Base-by-base conservation (phyloP, 106 monocot species). In the Acanthochlamys bracteata region DNA sequence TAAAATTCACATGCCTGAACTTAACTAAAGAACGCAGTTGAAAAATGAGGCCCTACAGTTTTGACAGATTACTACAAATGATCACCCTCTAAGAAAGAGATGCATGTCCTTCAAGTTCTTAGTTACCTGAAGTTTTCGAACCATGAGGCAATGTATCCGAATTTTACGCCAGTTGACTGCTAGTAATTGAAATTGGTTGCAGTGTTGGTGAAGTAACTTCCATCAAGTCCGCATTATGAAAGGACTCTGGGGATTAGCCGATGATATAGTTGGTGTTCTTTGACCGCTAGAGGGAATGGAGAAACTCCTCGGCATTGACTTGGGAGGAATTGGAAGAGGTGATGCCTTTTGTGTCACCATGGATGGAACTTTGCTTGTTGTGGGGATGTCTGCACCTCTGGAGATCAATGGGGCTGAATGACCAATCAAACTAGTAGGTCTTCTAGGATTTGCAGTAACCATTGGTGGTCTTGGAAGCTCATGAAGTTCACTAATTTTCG, bases 401-500 rank as follows among this genome's bases (percentile, higher is more conserved):
- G 74, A 69, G 13, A 65, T 24, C 57, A 85, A 72, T 42, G 86
- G 86, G 41, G 69, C 86, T 24, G 86, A 81, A 75, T 81, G 76
- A 40, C 75, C 78, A 66, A 73, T 54, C 42, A 82, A 67, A 75
- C 61, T 72, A 16, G 57, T 53, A 24, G 71, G 77, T 39, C 71
- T 64, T 25, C 57, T 33, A 1, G 59, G 49, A 39, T 53, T 69
- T 22, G 25, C 55, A 16, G 58, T 53, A 68, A 22, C 47, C 27
- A 55, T 49, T 11, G 85, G 86, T 22, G 86, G 86, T 39, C 82
- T 73, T 27, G 86, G 86, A 68, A 86, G 86, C 63, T 82, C 86
- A 60, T 86, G 86, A 67, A 82, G 82, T 45, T 81, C 86, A 43
- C 66, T 79, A 47, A 86, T 79, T 69, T 66, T 69, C 10, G 81